Base-by-base conservation (phyloP, 2,329 filamentous ascomycete species). In the Cryphonectria carpinicola region DNA sequence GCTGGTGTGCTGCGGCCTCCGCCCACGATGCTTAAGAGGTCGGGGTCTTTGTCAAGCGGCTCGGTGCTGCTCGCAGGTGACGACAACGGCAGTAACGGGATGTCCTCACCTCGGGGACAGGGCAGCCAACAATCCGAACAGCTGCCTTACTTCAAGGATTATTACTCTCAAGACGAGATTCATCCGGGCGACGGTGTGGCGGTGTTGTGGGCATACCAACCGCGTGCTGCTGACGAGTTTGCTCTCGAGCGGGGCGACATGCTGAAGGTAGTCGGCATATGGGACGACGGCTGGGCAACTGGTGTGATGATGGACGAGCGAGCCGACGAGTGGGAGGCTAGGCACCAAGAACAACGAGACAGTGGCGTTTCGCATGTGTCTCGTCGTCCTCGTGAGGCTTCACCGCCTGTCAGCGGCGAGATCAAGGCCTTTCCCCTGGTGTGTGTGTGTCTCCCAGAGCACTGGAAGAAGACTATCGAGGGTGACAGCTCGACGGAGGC, bases 201-300 rank as follows among this genome's bases (percentile, higher is more conserved):
- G 19, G 93, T 94, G 2, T 87, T 99, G 19, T 99, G 96, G 96
- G 95, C 96, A 1, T 99, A 99, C 80, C 94, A 97, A 76, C 95
- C 96, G 46, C 92, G 96, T 46, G 96, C 96, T 5, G 89, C 90
- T 41, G 96, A 99, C 77, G 96, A 99, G 79, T 98, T 98, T 78
- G 87, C 93, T 54, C 85, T 99, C 52, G 96, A 98, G 77, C 90
- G 96, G 71, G 96, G 96, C 68, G 96, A 99, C 79, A 98, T 99
- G 95, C 87, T 99, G 77, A 98, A 98, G 83, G 91, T 99, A 19
- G 92, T 98, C 43, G 96, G 96, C 73, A 99, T 99, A 75, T 99
- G 96, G 96, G 96, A 99, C 77, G 96, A 99, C 79, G 96, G 96
- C 63, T 99, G 96, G 96, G 96, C 96, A 14, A 99, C 96, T 1